A percentile compares a stretch with the other conserved stretches of the same genome.
These are phyloP conservation scores for Syzygium aromaticum DNA, from an alignment of 345 rosid genomes.

Conservation along the genomic window DNA sequence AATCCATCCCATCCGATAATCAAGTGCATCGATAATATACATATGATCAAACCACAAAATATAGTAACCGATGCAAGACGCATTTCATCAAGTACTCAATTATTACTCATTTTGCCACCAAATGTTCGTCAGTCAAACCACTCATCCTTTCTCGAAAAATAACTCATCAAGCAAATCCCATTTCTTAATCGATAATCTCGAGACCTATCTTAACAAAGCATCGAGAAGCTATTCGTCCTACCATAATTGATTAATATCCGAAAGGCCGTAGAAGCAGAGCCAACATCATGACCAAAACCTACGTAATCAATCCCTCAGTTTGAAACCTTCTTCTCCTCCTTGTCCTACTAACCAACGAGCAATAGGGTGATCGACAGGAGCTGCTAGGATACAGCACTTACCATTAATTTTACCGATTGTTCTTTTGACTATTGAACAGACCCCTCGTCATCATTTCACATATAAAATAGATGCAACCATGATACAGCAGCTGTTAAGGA, in stretches of 20 bases:
- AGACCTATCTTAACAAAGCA: neutral
- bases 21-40: neutral
- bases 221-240: neutral
- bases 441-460: neutral
- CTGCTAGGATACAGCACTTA: neutral
- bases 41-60: neutral
- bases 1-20: neutral
- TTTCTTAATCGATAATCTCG: neutral
- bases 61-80: neutral
- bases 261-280: neutral
- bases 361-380: neutral
- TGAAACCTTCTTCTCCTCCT: neutral
- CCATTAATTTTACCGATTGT: neutral
- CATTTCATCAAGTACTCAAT: neutral
- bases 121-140: neutral
- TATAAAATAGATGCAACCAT: neutral
- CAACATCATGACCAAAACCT: neutral
- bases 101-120: neutral
- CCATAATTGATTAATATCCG: neutral
- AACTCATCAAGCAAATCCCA: neutral
- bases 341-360: neutral
- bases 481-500: neutral
- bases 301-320: neutral
- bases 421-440: neutral
- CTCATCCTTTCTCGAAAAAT: neutral